Conservation (phyloP, 2,329 filamentous ascomycete genomes). For the Penicillium hordei region DNA sequence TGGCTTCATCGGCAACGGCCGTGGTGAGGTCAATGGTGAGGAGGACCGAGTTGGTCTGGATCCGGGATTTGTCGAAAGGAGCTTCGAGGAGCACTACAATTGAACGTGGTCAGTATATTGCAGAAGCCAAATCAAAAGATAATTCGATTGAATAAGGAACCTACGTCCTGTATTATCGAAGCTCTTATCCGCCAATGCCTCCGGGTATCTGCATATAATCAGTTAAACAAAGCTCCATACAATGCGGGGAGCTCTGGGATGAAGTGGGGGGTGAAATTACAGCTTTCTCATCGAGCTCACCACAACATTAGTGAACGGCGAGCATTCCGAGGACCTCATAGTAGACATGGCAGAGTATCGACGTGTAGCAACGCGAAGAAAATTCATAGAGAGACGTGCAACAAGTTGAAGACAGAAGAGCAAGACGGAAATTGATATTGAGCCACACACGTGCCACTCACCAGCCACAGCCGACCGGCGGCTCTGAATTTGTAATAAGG, state of each 20-base stretch:
- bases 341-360: constrained; percentile 37
- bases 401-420: not conserved
- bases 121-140: not conserved
- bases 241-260: constrained; percentile 10
- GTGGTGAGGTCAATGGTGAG: constrained; percentile 89
- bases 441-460: constrained; percentile 23
- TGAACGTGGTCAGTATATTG: constrained; percentile 2
- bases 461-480: constrained; percentile 22
- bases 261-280: constrained; percentile 51
- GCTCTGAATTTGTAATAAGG: constrained; percentile 26
- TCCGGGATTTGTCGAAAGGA: constrained; percentile 57
- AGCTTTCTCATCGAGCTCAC: constrained; percentile 76
- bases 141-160: constrained; percentile 16
- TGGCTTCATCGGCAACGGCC: constrained; percentile 85
- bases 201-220: constrained; percentile 69
- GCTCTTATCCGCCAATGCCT: constrained; percentile 79
- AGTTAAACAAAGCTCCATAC: constrained; percentile 12
- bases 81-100: constrained; percentile 66
- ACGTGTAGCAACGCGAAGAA: constrained; percentile 20
- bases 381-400: constrained; percentile 23
- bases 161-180: constrained; percentile 92
- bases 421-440: not conserved
- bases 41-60: constrained; percentile 67
- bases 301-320: constrained; percentile 67
- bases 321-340: constrained; percentile 38